Evolutionary conservation across 192 early-diverging fungal genomes (phyloP), one percentile per base, ranked within the genome.

Genomic region (Backusella tuberculispora): DNA sequence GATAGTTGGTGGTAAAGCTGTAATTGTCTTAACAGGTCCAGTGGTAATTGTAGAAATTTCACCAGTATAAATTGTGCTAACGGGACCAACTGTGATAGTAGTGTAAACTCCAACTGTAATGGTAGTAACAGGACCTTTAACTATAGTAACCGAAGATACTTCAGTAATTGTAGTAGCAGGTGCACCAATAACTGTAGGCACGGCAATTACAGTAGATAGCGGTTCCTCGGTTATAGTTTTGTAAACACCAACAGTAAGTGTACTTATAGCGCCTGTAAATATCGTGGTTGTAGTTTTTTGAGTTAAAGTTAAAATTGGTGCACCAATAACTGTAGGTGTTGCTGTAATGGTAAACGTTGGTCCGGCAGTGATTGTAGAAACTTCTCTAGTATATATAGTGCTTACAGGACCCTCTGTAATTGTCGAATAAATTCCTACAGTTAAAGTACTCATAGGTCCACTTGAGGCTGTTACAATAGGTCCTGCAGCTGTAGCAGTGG

Each of bases 221-320:
- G 50, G 50, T 56, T 56, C 19, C n/a, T 66, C 40, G 6, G 37
- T 38, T 42, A 41, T 15, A 0, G 65, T 66, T 1, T n/a, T 19
- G 19, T 66, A 41, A 66, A 41, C 65, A 8, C 37, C 40, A 38
- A 66, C 40, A 66, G 65, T 66, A 41, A 38, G 4, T 19, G 65
- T 60, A 26, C 17, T 1, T 24, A 4, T 48, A 10, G 47, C 3
- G 3, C 47, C n/a, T 3, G 47, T 17, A 48, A n/a, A 48, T 17
- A 48, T 60, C 24, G 53, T 40, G 9, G 17, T 17, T 66, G 3
- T 12, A 37, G 37, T 19, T 17, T 6, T 40, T 2, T 17, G n/a
- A 40, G n/a, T 41, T 14, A 42, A 43, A 17, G 40, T 66, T 10
- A 15, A 66, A 37, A 66, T 13, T 3, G 50, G 50, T 37, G 63